Percentiles rank a stretch among this genome's conserved stretches.
phyloP scores from a whole-genome alignment of 2,329 filamentous ascomycete genomes.

The Alternaria triticina region DNA sequence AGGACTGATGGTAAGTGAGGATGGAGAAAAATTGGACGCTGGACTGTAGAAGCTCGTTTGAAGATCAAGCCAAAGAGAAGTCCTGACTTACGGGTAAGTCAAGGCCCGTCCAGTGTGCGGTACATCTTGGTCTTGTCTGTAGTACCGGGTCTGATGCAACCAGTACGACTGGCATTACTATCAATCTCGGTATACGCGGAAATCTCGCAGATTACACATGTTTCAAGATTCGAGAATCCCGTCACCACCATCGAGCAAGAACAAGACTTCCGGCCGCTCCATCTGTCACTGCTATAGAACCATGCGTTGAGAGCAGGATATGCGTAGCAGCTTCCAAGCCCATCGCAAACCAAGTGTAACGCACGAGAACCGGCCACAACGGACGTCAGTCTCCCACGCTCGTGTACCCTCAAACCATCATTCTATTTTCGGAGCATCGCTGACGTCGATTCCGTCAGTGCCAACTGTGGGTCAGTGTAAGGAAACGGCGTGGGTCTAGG shows the following conservation, averaged over 20 bases:
- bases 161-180: background rate
- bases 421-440: background rate
- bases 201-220: background rate
- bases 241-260: background rate
- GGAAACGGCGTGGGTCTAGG: background rate
- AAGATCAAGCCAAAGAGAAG: background rate
- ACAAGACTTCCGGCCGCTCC: too few species aligned
- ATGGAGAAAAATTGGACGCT: background rate
- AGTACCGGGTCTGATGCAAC: background rate
- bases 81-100: background rate
- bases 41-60: background rate
- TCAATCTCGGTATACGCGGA: background rate
- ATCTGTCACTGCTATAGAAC: background rate
- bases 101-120: background rate
- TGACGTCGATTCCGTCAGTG: background rate
- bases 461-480: background rate
- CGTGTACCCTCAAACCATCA: background rate
- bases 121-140: background rate
- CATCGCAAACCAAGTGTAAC: background rate
- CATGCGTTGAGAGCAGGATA: rapidly evolving
- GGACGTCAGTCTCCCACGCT: background rate
- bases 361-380: rapidly evolving
- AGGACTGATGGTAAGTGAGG: background rate
- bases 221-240: background rate
- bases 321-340: background rate